Percentiles rank a stretch among this genome's conserved stretches.
Evolutionary conservation across 2,329 filamentous ascomycete species (phyloP).

Genomic region (Trichocomaceae sp.): DNA sequence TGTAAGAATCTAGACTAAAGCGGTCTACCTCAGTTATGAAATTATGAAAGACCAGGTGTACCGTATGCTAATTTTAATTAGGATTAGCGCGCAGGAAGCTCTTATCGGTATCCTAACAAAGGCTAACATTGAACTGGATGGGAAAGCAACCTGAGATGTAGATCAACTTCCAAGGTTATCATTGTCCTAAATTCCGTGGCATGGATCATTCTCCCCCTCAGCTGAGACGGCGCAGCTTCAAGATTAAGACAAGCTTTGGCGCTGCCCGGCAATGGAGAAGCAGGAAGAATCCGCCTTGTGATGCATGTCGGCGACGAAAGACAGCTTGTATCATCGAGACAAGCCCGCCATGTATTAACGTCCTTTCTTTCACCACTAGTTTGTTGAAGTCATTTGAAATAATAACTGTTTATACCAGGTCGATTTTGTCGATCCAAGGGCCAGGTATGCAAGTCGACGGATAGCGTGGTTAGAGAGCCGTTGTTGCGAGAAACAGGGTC

Average conservation of each 20-base stretch:
- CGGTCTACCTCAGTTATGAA: no score
- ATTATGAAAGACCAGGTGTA: no score
- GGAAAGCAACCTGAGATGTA: no score
- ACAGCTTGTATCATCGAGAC: slow-evolving; percentile 44
- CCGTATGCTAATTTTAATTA: no score
- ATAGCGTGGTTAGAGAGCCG: background rate
- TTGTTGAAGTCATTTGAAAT: background rate
- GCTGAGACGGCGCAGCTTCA: background rate
- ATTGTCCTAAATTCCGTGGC: background rate
- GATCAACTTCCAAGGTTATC: background rate
- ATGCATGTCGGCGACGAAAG: slow-evolving; percentile 42
- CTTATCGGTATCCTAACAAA: no score
- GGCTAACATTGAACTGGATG: no score
- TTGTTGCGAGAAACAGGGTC: slow-evolving; percentile 13
- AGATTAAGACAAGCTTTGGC: slow-evolving; percentile 7
- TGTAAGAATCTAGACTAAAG: no score
- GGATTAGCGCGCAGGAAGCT: no score
- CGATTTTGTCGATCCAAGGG: slow-evolving; percentile 22
- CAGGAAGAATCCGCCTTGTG: slow-evolving; percentile 44
- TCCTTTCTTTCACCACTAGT: slow-evolving; percentile 1
- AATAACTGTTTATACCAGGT: slow-evolving; percentile 15
- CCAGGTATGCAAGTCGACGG: slow-evolving; percentile 19
- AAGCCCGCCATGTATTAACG: slow-evolving; percentile 39
- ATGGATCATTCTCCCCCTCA: background rate
- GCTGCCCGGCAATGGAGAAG: slow-evolving; percentile 23